Evolutionary conservation across 1,139 yeast genomes (phyloP), one percentile per base, ranked within the genome.

Genomic region (Saccharomyces hybrid): DNA sequence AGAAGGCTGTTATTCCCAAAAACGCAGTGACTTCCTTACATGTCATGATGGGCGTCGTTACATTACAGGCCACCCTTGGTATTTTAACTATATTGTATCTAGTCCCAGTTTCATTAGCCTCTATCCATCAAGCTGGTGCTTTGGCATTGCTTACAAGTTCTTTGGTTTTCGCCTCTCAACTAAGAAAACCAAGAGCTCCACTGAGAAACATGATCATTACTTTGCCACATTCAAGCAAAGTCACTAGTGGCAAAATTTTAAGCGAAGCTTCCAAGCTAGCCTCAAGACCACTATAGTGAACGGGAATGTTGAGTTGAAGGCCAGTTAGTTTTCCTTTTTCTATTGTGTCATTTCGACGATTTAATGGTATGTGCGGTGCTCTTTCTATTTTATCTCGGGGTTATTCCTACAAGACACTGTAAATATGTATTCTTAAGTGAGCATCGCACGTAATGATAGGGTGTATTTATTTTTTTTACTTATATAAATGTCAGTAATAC

Each of bases 111-210:
- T 88, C 96, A 16, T 73, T 93, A 51, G 99, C 97, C 1, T 95
- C 98, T 7, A 81, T 91, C 6, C 99, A 95, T 70, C 99, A 95
- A 75, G 97, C 97, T 12, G 98, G 99, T 60, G 96, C 98, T 0
- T 75, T 95, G 65, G 96, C 95, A 0, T 77, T 95, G 54, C 76
- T 95, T 63, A 93, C 99, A 0, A 78, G 87, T 12, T 80, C 89
- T 27, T 75, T 93, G 59, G 77, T 89, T 2, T 79, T 88, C 59
- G 81, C 86, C 21, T 81, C 89, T 32, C 79, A 82, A 58, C 75
- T 93, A 62, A 82, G 86, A 62, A 79, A 78, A 62, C 96, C 98
- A 41, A 80, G 95, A 71, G 62, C 66, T 4, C 70, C 73, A 46
- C 68, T 73, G 44, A 69, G 72, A 57, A 64, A 71, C 14, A 56